A percentile compares a stretch with the other conserved stretches of the same genome.
These are phyloP conservation scores for Calonectria hongkongensis DNA, from an alignment of 2,329 filamentous ascomycete genomes.

Conservation along the genomic window DNA sequence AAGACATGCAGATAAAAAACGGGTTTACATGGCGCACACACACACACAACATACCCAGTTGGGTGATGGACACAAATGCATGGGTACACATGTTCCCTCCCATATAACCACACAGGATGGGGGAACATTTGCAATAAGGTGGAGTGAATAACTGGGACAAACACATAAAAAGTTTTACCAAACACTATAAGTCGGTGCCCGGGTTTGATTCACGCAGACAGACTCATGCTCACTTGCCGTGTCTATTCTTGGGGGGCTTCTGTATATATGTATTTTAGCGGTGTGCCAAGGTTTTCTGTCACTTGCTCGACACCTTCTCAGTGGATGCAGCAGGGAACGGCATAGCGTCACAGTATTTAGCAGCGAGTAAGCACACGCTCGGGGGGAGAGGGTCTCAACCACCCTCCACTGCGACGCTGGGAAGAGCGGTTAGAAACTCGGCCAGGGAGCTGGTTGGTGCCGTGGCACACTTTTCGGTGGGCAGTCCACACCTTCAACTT, in stretches of 20 bases:
- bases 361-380: constrained; percentile 22
- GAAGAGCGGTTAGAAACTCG: constrained; percentile 14
- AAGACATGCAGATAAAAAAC: constrained; percentile 36
- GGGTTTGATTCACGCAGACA: background rate
- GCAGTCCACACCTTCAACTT: constrained; percentile 12
- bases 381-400: constrained; percentile 25
- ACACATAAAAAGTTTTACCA: background rate
- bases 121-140: background rate
- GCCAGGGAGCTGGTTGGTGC: constrained; percentile 32
- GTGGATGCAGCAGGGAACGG: constrained; percentile 3
- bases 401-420: constrained; percentile 25
- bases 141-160: background rate
- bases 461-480: constrained; percentile 23
- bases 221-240: background rate
- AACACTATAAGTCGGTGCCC: background rate
- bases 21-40: constrained; percentile 15
- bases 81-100: background rate
- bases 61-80: constrained; percentile 1
- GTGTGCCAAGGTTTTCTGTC: background rate
- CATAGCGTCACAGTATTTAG: constrained; percentile 9
- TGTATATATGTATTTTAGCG: background rate
- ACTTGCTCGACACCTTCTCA: background rate
- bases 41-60: background rate
- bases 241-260: background rate
- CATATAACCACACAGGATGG: background rate